Percentiles rank a stretch among this genome's conserved stretches.
phyloP scores from a whole-genome alignment of 2,329 filamentous ascomycete genomes.

The Septoria linicola region DNA sequence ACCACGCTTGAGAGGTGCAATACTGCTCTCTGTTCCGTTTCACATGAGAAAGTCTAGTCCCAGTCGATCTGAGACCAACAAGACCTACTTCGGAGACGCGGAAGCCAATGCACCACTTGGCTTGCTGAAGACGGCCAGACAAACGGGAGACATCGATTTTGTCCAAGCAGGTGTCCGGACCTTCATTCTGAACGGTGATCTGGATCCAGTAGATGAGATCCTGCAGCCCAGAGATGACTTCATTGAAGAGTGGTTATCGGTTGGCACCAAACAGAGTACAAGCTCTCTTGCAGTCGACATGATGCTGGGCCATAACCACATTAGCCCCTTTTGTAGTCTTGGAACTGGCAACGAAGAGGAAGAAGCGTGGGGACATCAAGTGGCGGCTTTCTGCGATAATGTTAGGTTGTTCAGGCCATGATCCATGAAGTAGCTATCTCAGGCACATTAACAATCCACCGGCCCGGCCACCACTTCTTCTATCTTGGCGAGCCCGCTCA shows the following conservation, averaged over 20 bases:
- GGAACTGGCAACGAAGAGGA: constrained; percentile 30
- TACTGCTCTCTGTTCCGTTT: constrained; percentile 31
- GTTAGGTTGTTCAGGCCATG: constrained; percentile 19
- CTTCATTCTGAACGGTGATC: constrained; percentile 28
- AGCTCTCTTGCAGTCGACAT: constrained; percentile 26
- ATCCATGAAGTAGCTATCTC: background rate
- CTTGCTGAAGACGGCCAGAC: constrained; percentile 23
- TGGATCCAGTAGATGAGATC: constrained; percentile 33
- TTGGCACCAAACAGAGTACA: constrained; percentile 20
- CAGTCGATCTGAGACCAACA: constrained; percentile 19
- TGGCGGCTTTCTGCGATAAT: constrained; percentile 27
- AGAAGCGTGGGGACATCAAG: constrained; percentile 32
- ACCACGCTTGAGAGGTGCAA: constrained; percentile 26
- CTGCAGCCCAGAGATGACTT: constrained; percentile 27
- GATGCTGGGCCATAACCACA: constrained; percentile 33
- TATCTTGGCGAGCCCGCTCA: background rate
- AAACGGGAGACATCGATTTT: constrained; percentile 21
- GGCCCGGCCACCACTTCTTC: background rate
- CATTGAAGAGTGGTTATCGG: constrained; percentile 26
- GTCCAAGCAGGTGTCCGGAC: constrained; percentile 19
- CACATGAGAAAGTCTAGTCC: constrained; percentile 23
- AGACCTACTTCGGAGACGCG: constrained; percentile 29
- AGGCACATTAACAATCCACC: background rate
- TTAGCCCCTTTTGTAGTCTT: constrained; percentile 27
- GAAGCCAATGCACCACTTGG: constrained; percentile 25